Base-by-base conservation (phyloP, 805 yeast genomes). In the Candida anglica region DNA sequence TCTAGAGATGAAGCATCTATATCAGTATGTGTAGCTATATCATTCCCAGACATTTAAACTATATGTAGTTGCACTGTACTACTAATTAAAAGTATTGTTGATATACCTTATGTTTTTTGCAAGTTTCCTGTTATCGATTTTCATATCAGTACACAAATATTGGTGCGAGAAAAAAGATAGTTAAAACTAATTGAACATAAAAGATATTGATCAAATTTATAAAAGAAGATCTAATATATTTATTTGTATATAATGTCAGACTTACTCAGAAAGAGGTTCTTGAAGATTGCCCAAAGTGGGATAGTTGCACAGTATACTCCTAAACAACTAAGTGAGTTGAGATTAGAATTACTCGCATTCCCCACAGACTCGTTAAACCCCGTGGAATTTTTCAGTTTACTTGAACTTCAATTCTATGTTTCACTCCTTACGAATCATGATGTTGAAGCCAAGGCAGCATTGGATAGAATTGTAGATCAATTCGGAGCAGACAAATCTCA, bases 371-470 rank as follows among this genome's bases (percentile, higher is more conserved):
- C 54, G 19, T 44, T 61, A n/a, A 58, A 63, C 15, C 69, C 76
- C n/a, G 56, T 71, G 33, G 76, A 72, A 34, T 54, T 60, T 23
- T 79, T 72, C 52, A 66, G 73, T 6, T 55, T 89, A 19, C 64
- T 79, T 43, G 95, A 86, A 53, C 70, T 86, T 47, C 79, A 83
- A 33, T 86, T 86, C 55, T 77, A 75, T 48, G 64, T 88, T 13
- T 62, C 80, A 4, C 56, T 89, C 23, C 50, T 65, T 30, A 58
- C 82, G n/a, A 66, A 75, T 32, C 71, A 77, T 37, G 95, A 86
- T 50, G 58, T 67, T 2, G 87, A 79, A 41, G 96, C 96, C 8
- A 75, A 81, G 44, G 58, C 73, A 8, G 62, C 77, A 40, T 69
- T 86, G 37, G 84, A 81, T 37, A 63, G 77, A 29, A 52, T 89